A percentile compares a stretch with the other conserved stretches of the same genome.
phyloP scores from a whole-genome alignment of 306 rosid species.

The Trifolium fragiferum region DNA sequence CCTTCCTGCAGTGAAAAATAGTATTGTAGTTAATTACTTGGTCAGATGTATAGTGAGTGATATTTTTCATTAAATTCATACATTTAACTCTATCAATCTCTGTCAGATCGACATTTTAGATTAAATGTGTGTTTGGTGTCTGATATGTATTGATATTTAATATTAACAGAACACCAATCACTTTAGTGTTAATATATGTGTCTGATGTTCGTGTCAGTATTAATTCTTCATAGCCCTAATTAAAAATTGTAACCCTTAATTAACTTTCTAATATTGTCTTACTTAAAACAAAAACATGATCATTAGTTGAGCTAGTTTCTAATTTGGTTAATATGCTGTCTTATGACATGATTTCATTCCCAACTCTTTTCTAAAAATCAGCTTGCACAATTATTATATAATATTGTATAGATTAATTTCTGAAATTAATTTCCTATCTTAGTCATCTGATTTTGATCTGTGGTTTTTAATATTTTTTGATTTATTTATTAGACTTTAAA shows the following conservation, averaged over 20 bases:
- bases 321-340: not conserved
- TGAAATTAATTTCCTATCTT: not conserved
- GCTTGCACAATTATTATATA: not conserved
- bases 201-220: too few relatives aligned
- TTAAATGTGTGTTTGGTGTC: too few relatives aligned
- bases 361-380: not conserved
- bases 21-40: slow-evolving; percentile 6
- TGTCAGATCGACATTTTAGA: not conserved
- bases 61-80: slow-evolving; percentile 1
- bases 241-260: slow-evolving; percentile 1
- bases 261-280: slow-evolving; percentile 5
- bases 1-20: slow-evolving; percentile 66
- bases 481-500: not conserved
- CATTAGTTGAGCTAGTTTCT: not conserved
- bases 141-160: too few relatives aligned
- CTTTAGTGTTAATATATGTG: not conserved
- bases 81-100: not conserved
- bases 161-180: too few relatives aligned
- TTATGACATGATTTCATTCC: not conserved
- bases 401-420: not conserved
- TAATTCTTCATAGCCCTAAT: too few relatives aligned
- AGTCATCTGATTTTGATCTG: not conserved
- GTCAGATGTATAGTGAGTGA: not conserved
- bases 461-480: not conserved
- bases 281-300: not conserved